phyloP scores from a whole-genome alignment of 1,284 basidiomycete genomes.

The Lentinus polychrous region DNA sequence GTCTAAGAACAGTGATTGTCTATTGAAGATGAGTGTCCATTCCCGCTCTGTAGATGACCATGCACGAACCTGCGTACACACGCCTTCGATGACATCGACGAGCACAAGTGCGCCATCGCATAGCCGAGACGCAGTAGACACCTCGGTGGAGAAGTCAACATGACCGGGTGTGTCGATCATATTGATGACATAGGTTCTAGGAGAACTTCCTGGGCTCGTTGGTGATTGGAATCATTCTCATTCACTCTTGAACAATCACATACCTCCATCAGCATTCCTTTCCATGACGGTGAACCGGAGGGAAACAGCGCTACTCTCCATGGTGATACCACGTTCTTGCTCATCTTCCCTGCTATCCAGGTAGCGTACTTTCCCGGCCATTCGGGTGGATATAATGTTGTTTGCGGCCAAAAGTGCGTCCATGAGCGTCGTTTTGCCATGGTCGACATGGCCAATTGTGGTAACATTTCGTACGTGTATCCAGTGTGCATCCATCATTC shows the following conservation, averaged over 20 bases:
- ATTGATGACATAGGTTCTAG: constrained; percentile 76
- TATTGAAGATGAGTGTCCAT: constrained; percentile 23
- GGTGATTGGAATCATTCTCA: constrained; percentile 20
- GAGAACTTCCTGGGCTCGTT: constrained; percentile 39
- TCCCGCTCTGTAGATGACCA: neutral
- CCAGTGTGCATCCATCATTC: constrained; percentile 30
- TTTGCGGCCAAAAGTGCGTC: constrained; percentile 95
- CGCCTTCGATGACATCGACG: constrained; percentile 98
- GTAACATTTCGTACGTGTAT: constrained; percentile 69
- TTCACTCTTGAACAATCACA: constrained; percentile 8
- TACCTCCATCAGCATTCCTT: constrained; percentile 38
- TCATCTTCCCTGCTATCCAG: constrained; percentile 96
- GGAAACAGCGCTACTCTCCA: constrained; percentile 95
- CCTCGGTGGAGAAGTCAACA: constrained; percentile 97
- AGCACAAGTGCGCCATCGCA: constrained; percentile 95
- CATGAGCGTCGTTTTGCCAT: constrained; percentile 94
- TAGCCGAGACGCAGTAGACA: constrained; percentile 88
- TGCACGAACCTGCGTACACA: constrained; percentile 84
- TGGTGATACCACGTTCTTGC: constrained; percentile 96
- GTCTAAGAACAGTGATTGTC: constrained; percentile 93
- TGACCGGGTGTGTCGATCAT: constrained; percentile 99
- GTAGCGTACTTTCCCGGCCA: constrained; percentile 96
- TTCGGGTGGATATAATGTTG: constrained; percentile 91
- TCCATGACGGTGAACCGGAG: constrained; percentile 77
- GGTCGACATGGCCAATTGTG: constrained; percentile 81